Percentiles rank a stretch among this genome's conserved stretches.
phyloP scores from a whole-genome alignment of 768 basidiomycete species.

The Tulasnella sp. region DNA sequence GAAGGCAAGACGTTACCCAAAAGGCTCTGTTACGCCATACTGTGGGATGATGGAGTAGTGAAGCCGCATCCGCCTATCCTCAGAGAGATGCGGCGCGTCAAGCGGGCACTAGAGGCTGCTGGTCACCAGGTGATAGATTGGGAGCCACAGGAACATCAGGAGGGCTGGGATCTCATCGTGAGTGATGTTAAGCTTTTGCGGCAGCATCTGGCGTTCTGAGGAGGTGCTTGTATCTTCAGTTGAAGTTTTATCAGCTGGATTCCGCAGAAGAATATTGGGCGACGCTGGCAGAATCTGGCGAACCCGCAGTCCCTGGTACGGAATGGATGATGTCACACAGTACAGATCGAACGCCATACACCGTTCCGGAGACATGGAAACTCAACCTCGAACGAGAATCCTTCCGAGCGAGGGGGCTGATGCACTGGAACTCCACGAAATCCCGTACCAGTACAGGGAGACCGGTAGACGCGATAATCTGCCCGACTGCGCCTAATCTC shows the following conservation, averaged over 20 bases:
- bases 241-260: conserved; percentile 40
- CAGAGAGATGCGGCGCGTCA: conserved; percentile 32
- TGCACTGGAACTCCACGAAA: conserved; percentile 36
- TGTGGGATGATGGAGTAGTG: conserved; percentile 43
- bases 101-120: conserved; percentile 32
- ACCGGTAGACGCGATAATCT: conserved; percentile 38
- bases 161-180: conserved; percentile 40
- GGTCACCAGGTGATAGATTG: conserved; percentile 45
- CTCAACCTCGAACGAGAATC: conserved; percentile 36
- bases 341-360: conserved; percentile 29
- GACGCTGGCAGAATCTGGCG: conserved; percentile 27
- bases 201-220: background rate
- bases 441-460: conserved; percentile 33
- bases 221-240: conserved; percentile 22
- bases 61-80: conserved; percentile 39
- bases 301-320: conserved; percentile 33
- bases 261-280: conserved; percentile 37
- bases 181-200: conserved; percentile 18
- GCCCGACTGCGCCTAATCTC: conserved; percentile 37
- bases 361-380: conserved; percentile 35
- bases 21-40: conserved; percentile 35
- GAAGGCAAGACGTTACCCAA: conserved; percentile 31
- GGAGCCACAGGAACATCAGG: conserved; percentile 35
- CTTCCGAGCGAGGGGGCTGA: conserved; percentile 32
- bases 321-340: conserved; percentile 35